These are phyloP conservation scores for Rhododendron ferrugineum DNA, from an alignment of 148 eudicot species.

Conservation along the genomic window DNA sequence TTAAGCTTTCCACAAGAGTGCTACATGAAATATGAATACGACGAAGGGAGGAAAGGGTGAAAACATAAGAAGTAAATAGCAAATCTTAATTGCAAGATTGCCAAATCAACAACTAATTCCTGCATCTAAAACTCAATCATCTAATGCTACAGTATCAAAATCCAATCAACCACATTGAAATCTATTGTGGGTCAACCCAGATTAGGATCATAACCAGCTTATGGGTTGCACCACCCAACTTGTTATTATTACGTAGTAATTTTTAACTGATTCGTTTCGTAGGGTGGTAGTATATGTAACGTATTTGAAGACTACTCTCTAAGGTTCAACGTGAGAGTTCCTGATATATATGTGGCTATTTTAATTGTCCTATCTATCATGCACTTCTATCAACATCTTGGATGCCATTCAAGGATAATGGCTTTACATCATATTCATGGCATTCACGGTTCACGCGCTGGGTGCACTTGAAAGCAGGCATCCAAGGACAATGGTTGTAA, in stretches of 20 bases:
- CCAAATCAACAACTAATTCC: background rate
- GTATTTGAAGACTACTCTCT: background rate
- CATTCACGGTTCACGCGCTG: background rate
- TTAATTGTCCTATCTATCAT: background rate
- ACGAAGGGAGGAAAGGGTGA: background rate
- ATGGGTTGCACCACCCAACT: background rate
- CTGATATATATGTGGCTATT: background rate
- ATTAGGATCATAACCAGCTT: background rate
- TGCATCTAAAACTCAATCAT: background rate
- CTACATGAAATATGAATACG: background rate
- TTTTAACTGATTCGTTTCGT: background rate
- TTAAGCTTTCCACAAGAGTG: background rate
- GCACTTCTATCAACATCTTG: background rate
- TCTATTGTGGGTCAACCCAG: background rate
- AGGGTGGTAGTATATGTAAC: background rate
- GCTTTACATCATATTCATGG: no score
- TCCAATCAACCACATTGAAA: background rate
- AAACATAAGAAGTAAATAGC: background rate
- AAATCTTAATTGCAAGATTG: background rate
- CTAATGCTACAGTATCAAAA: background rate
- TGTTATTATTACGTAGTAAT: background rate
- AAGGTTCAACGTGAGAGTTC: background rate
- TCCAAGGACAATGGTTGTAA: no score
- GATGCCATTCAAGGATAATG: background rate
- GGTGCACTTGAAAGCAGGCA: background rate